Conservation (phyloP, 2,329 filamentous ascomycete species). For the Aspergillus sojae region DNA sequence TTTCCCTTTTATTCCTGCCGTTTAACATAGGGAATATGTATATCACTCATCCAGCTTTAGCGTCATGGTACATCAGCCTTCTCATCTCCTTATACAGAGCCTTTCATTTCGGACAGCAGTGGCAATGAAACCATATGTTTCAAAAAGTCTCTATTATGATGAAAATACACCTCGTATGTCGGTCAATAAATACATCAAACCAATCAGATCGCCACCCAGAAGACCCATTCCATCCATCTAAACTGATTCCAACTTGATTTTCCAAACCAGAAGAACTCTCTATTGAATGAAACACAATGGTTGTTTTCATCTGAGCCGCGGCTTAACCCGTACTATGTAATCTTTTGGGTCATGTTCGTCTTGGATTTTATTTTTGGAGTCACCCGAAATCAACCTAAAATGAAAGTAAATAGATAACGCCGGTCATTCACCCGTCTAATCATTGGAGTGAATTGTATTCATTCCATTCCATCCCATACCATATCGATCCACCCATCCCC, state of each 20-base stretch:
- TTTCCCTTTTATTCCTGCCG: not conserved
- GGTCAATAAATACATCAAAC: not conserved
- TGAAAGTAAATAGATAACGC: not conserved
- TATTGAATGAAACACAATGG: not conserved
- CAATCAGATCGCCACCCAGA: not conserved
- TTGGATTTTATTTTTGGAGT: not conserved
- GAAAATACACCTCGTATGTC: not conserved
- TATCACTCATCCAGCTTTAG: not conserved
- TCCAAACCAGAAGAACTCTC: not conserved
- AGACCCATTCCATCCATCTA: not conserved
- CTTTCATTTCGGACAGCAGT: not conserved
- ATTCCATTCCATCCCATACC: not conserved
- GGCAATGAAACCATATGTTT: not conserved
- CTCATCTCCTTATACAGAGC: not conserved
- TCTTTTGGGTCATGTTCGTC: not conserved
- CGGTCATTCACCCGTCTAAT: conserved; percentile 19
- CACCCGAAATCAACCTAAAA: not conserved
- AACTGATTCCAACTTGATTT: not conserved
- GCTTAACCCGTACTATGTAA: not conserved
- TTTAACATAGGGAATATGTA: not conserved
- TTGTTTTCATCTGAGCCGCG: not conserved
- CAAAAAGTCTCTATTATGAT: not conserved
- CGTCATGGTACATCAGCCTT: not conserved
- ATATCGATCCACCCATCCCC: not conserved
- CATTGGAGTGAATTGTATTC: conserved; percentile 9